Evolutionary conservation across 441 rosid genomes (phyloP), one percentile per base, ranked within the genome.

Genomic region (Pelargonium cotyledonis): DNA sequence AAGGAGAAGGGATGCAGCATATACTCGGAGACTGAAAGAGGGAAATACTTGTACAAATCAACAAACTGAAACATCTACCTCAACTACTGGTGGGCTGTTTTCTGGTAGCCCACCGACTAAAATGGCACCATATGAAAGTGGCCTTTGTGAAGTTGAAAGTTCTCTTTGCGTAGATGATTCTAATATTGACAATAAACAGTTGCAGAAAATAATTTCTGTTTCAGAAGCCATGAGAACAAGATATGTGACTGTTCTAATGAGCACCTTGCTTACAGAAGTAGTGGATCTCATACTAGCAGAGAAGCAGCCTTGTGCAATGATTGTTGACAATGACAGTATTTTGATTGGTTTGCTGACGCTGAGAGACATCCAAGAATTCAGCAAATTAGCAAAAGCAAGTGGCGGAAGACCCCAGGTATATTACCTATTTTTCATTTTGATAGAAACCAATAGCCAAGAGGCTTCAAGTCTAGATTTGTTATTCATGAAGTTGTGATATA

Each of bases 181-280:
- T 65, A 73, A 65, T 55, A 38, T 41, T 41, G 80, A 77, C 67
- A 68, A 65, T 68, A 83, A 82, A 71, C 83, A 81, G 69, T 79
- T 82, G 53, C 77, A 75, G 29, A 79, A 71, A 75, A 82, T 67
- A 61, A 70, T 89, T 69, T 79, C 74, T 73, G 96, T 94, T 76
- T 86, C 92, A 47, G 93, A 94, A 72, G 97, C 95, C 79, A 91
- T 94, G 97, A 87, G 95, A 72, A 89, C 93, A 68, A 88, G 86
- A 81, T 93, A 73, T 73, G 89, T 86, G 64, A 85, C 89, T 38
- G 88, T 94, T 68, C 75, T 68, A 68, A 82, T 84, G 89, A 82
- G 72, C 81, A 85, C 93, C 70, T 83, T 78, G 72, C 86, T 94
- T 31, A 79, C 80, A 49, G 97, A 94, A 81, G 93, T 88, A 41